phyloP scores from a whole-genome alignment of 768 basidiomycete genomes.

The Peribolospora baueri region DNA sequence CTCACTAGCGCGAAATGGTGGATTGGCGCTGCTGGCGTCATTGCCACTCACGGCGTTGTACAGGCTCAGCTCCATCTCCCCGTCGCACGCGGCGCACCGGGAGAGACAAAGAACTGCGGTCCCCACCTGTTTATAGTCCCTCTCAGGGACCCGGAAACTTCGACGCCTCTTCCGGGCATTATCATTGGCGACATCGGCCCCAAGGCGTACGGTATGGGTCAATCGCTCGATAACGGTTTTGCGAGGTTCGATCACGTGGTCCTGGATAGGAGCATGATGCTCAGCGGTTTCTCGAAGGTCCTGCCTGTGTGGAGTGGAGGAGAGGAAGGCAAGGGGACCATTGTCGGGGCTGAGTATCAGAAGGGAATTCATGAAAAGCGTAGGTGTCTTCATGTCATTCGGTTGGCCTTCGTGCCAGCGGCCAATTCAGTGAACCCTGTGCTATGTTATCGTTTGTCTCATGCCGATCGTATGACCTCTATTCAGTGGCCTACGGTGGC shows the following conservation, averaged over 20 bases:
- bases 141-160: constrained; percentile 37
- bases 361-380: no score
- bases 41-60: constrained; percentile 48
- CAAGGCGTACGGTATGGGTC: constrained; percentile 30
- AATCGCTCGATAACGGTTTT: constrained; percentile 41
- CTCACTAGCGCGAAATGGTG: constrained; percentile 61
- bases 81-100: constrained; percentile 17
- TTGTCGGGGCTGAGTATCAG: no score
- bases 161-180: constrained; percentile 36
- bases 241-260: constrained; percentile 36
- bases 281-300: constrained; percentile 28
- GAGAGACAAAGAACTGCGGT: constrained; percentile 28
- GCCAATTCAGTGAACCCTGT: no score
- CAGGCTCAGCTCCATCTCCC: constrained; percentile 51
- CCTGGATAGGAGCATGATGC: constrained; percentile 27
- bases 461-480: no score
- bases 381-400: no score
- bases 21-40: constrained; percentile 48
- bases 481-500: constrained; percentile 1
- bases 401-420: no score
- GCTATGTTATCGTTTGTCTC: no score
- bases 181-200: constrained; percentile 49
- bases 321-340: no score
- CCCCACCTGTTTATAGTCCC: constrained; percentile 56
- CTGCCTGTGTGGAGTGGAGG: no score